These are phyloP conservation scores for Polyporus tsugae DNA, from an alignment of 1,284 basidiomycete species.

Conservation along the genomic window DNA sequence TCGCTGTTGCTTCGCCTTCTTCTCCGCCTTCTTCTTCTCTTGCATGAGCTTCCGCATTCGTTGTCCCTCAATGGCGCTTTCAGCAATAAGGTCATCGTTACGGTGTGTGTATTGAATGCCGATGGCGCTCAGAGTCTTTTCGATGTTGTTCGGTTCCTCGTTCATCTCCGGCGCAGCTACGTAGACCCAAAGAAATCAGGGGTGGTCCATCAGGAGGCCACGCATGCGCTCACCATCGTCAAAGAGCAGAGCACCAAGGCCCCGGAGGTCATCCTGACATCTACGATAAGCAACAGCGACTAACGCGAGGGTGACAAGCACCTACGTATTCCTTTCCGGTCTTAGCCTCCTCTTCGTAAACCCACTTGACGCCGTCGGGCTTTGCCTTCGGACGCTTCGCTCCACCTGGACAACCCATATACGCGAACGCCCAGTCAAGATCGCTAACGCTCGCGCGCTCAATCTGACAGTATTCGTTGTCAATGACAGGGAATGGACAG, in stretches of 20 bases:
- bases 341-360: constrained; percentile 60
- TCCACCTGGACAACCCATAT: constrained; percentile 57
- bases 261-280: constrained; percentile 57
- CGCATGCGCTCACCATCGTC: constrained; percentile 61
- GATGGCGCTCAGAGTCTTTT: constrained; percentile 62
- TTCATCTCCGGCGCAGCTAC: constrained; percentile 40
- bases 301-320: not conserved
- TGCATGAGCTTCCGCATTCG: constrained; percentile 60
- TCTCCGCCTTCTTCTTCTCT: constrained; percentile 41
- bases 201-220: not conserved
- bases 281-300: constrained; percentile 36
- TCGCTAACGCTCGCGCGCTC: constrained; percentile 76
- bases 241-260: constrained; percentile 71
- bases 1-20: constrained; percentile 40
- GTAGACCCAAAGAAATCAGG: constrained; percentile 5
- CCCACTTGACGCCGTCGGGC: constrained; percentile 46
- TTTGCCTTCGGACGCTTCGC: constrained; percentile 42
- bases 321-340: constrained; percentile 61
- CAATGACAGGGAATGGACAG: not conserved
- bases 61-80: constrained; percentile 74
- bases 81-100: constrained; percentile 73
- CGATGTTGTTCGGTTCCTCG: constrained; percentile 53
- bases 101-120: constrained; percentile 76
- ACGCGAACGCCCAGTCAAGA: constrained; percentile 80
- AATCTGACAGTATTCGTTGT: constrained; percentile 56